Percentiles rank a stretch among this genome's conserved stretches.
These are phyloP conservation scores for Globisporangium perplexum DNA, from an alignment of 352 stramenopile genomes.

Conservation along the genomic window DNA sequence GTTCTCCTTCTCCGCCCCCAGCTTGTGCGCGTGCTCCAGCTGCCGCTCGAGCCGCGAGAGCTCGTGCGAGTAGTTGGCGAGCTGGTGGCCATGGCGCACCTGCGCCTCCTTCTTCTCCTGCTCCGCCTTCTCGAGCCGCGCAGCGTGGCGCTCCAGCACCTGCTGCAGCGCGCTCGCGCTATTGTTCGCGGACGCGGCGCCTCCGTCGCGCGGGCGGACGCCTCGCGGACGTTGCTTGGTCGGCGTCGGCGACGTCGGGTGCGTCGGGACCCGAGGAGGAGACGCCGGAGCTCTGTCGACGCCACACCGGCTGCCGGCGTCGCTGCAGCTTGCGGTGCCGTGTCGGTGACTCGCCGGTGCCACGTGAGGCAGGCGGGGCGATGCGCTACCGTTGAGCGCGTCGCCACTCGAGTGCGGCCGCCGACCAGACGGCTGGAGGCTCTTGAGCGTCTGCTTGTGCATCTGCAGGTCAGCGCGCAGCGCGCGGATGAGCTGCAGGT, in stretches of 20 bases:
- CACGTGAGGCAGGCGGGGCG: conserved; percentile 7
- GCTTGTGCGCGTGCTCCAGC: conserved; percentile 42
- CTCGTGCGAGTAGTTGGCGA: conserved; percentile 63
- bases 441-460: conserved; percentile 45
- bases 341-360: not conserved
- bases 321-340: not conserved
- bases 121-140: conserved; percentile 37
- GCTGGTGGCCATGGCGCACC: conserved; percentile 47
- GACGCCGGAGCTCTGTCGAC: not conserved
- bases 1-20: conserved; percentile 53
- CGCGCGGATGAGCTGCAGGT: conserved; percentile 29
- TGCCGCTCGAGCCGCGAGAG: conserved; percentile 63
- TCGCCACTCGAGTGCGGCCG: conserved; percentile 2
- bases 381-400: not conserved
- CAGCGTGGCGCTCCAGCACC: conserved; percentile 20
- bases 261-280: not conserved
- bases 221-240: not conserved
- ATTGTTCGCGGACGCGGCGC: not conserved
- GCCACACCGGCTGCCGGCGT: not conserved
- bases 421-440: conserved; percentile 12
- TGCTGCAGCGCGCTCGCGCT: not conserved
- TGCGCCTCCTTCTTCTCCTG: conserved; percentile 42
- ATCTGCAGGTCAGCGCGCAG: conserved; percentile 36
- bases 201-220: too few species aligned
- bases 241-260: conserved; percentile 1